phyloP scores from a whole-genome alignment of 2,329 filamentous ascomycete species.

The Aspergillus luchuensis region DNA sequence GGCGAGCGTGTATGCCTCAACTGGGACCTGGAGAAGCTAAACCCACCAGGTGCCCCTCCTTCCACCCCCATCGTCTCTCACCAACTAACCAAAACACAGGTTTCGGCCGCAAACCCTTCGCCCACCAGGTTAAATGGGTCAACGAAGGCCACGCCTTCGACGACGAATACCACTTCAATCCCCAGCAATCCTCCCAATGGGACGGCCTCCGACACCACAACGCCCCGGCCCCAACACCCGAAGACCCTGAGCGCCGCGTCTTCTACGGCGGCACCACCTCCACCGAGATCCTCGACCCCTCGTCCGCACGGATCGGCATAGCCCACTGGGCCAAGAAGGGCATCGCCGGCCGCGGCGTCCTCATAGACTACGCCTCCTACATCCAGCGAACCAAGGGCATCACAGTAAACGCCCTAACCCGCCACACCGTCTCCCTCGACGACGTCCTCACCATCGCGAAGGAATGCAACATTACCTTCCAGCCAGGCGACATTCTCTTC shows the following conservation, averaged over 20 bases:
- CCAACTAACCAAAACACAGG: constrained; percentile 32
- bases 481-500: constrained; percentile 44
- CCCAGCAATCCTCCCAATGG: constrained; percentile 58
- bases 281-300: constrained; percentile 36
- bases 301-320: constrained; percentile 39
- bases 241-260: constrained; percentile 31
- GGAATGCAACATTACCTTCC: constrained; percentile 40
- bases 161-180: constrained; percentile 56
- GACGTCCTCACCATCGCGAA: constrained; percentile 38
- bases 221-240: constrained; percentile 42
- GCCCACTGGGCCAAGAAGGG: constrained; percentile 42
- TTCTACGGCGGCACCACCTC: constrained; percentile 42
- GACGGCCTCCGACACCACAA: constrained; percentile 56
- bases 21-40: constrained; percentile 60
- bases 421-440: constrained; percentile 37
- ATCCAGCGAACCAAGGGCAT: constrained; percentile 34
- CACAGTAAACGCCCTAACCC: constrained; percentile 34
- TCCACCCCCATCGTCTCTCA: neutral
- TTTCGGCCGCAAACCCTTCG: constrained; percentile 55
- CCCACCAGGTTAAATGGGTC: constrained; percentile 55
- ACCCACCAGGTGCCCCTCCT: constrained; percentile 38
- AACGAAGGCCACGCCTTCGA: constrained; percentile 50
- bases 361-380: constrained; percentile 44
- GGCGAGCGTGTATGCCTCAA: constrained; percentile 58
- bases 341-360: constrained; percentile 44